A percentile compares a stretch with the other conserved stretches of the same genome.
phyloP scores from a whole-genome alignment of 305 asterid genomes.

The Fraxinus baroniana region DNA sequence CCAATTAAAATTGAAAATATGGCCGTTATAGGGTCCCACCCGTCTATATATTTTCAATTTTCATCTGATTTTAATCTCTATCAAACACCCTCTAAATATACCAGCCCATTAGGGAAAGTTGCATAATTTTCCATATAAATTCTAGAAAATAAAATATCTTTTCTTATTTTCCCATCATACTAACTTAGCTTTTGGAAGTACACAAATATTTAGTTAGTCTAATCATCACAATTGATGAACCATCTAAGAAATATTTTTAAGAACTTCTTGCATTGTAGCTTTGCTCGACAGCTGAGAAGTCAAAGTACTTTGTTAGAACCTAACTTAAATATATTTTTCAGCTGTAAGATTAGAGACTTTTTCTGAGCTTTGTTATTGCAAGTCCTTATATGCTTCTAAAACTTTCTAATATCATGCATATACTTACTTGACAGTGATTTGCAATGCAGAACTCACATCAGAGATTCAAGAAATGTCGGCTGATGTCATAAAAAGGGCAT shows the following conservation, averaged over 20 bases:
- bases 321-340: neutral
- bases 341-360: neutral
- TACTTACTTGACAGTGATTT: constrained; percentile 39
- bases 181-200: neutral
- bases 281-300: neutral
- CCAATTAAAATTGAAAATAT: too few relatives aligned
- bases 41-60: too few relatives aligned
- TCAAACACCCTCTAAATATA: too few relatives aligned
- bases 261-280: neutral
- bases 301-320: neutral
- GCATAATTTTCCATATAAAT: neutral
- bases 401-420: constrained; percentile 25
- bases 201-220: neutral
- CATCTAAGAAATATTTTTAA: neutral
- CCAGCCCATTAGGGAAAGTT: neutral
- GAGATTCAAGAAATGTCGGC: constrained; percentile 63
- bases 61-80: too few relatives aligned
- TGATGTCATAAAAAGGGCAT: constrained; percentile 60
- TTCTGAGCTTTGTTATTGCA: neutral
- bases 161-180: neutral
- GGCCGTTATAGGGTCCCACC: too few relatives aligned
- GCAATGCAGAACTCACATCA: constrained; percentile 58
- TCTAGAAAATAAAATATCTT: neutral
- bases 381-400: neutral
- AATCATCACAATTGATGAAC: neutral